Percentiles rank a stretch among this genome's conserved stretches.
Conservation (phyloP, 106 monocot species). For the Gastrodia elata region DNA sequence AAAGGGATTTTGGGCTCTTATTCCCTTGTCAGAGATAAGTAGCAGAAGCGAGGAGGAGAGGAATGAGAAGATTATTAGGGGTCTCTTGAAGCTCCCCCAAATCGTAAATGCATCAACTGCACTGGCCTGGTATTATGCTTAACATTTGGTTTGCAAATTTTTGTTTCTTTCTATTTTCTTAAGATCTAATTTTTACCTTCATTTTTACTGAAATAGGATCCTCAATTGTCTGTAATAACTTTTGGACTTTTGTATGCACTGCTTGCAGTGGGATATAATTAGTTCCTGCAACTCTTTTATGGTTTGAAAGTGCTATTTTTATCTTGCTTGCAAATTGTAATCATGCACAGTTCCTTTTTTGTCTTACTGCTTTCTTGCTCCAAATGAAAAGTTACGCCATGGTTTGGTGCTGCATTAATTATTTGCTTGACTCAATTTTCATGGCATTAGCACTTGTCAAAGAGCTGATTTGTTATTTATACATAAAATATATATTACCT, state of each 20-base stretch:
- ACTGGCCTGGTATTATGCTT: constrained; percentile 31
- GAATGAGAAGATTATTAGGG: constrained; percentile 64
- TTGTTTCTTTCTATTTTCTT: neutral
- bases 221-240: constrained; percentile 61
- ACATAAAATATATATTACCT: too few species aligned
- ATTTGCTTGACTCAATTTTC: too few species aligned
- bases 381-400: neutral
- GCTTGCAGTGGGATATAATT: constrained; percentile 72
- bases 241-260: constrained; percentile 63
- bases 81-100: constrained; percentile 61
- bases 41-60: constrained; percentile 49
- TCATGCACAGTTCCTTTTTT: neutral
- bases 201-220: constrained; percentile 28
- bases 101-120: constrained; percentile 66
- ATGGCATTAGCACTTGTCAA: too few species aligned
- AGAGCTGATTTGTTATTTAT: too few species aligned
- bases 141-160: neutral
- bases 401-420: neutral
- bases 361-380: neutral
- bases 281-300: constrained; percentile 12
- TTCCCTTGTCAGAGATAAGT: constrained; percentile 11
- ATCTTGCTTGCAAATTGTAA: neutral
- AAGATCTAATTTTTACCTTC: neutral
- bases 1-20: neutral
- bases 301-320: neutral